A percentile compares a stretch with the other conserved stretches of the same genome.
These are phyloP conservation scores for Durotheca rogersii DNA, from an alignment of 495 filamentous ascomycete genomes.

Conservation along the genomic window DNA sequence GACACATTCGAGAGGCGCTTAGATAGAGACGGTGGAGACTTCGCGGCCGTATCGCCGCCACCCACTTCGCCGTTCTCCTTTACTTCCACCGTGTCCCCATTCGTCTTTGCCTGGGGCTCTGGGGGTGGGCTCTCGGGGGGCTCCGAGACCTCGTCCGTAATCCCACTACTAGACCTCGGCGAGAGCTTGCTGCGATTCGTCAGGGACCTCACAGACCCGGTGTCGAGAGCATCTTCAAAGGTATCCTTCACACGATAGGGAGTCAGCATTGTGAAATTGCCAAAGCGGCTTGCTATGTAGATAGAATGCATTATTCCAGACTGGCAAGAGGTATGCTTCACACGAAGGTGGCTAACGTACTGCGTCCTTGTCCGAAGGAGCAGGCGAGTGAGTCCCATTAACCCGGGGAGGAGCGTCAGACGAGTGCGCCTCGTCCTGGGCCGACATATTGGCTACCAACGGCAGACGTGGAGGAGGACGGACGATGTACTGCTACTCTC, in stretches of 20 bases:
- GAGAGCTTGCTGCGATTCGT: conserved; percentile 52
- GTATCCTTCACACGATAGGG: conserved; percentile 57
- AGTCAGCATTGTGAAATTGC: conserved; percentile 13
- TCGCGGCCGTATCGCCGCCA: conserved; percentile 39
- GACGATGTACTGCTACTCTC: conserved; percentile 2
- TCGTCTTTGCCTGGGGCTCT: conserved; percentile 27
- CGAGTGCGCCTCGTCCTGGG: conserved; percentile 26
- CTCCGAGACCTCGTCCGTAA: conserved; percentile 11
- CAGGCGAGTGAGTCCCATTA: conserved; percentile 21
- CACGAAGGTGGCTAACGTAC: conserved; percentile 33
- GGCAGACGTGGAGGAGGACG: neutral
- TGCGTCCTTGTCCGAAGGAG: conserved; percentile 43
- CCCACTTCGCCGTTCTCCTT: conserved; percentile 37
- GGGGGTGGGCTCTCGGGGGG: conserved; percentile 28
- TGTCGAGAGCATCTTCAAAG: conserved; percentile 75
- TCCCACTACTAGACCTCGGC: conserved; percentile 33
- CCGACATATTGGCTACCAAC: conserved; percentile 29
- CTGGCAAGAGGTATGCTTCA: conserved; percentile 5
- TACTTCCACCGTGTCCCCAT: conserved; percentile 33
- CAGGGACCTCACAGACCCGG: conserved; percentile 48
- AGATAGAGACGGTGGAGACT: conserved; percentile 59
- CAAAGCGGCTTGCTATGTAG: conserved; percentile 2
- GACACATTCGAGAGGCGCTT: conserved; percentile 65
- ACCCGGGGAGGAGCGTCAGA: conserved; percentile 28
- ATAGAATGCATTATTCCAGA: neutral